Evolutionary conservation across 106 monocot species (phyloP).

Genomic region (Dioscorea alata): DNA sequence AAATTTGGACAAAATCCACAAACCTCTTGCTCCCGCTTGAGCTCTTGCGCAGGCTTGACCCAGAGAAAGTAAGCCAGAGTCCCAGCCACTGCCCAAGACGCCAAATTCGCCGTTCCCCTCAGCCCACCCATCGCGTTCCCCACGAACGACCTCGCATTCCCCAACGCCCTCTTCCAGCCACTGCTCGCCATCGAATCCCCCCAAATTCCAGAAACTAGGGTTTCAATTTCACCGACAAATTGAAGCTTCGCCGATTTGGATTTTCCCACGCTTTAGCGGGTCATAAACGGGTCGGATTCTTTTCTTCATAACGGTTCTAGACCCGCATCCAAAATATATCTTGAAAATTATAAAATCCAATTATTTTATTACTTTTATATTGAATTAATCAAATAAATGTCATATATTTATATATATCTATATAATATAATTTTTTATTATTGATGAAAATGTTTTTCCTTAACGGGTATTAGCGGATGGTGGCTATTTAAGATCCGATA

Average conservation of each 20-base stretch:
- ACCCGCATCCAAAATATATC: too few relatives aligned
- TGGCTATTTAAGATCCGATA: too few relatives aligned
- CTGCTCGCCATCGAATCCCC: conserved; percentile 26
- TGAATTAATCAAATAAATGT: too few relatives aligned
- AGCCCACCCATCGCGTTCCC: conserved; percentile 79
- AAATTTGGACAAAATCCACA: not conserved
- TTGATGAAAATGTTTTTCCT: too few relatives aligned
- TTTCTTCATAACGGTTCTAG: too few relatives aligned
- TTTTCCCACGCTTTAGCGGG: not conserved
- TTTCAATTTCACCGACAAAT: not conserved
- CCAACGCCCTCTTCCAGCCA: conserved; percentile 44
- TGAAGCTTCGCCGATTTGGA: not conserved
- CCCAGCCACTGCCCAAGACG: conserved; percentile 89
- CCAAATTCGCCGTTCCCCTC: conserved; percentile 69
- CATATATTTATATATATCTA: too few relatives aligned
- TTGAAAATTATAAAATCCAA: too few relatives aligned
- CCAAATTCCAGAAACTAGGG: too few relatives aligned
- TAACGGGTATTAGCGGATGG: too few relatives aligned
- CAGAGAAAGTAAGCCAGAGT: conserved; percentile 90
- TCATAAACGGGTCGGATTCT: too few relatives aligned
- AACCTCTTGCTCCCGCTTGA: conserved; percentile 79
- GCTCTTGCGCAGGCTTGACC: conserved; percentile 81
- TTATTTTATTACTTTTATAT: too few relatives aligned
- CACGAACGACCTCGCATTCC: conserved; percentile 75
- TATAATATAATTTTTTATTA: too few relatives aligned